Conservation (phyloP, 2,329 filamentous ascomycete genomes). For the Sporothrix variecibatus region DNA sequence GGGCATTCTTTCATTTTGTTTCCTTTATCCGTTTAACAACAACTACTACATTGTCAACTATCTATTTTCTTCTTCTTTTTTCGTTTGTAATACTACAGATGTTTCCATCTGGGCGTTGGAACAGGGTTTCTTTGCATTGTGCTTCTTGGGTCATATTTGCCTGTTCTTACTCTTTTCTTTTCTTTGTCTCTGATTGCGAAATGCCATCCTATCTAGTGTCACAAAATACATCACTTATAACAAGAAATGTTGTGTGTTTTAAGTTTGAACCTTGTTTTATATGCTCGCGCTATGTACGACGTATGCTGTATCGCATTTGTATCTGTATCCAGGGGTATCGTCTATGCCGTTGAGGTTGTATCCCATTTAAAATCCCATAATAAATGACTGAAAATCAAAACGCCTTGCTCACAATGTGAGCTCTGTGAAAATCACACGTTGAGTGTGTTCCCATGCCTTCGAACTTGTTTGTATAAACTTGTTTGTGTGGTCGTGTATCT, state of each 20-base stretch:
- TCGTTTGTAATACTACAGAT: constrained; percentile 22
- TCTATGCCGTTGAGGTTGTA: constrained; percentile 23
- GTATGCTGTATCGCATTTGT: not conserved
- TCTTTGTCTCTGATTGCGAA: not conserved
- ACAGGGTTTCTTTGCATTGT: constrained; percentile 22
- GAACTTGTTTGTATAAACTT: not conserved
- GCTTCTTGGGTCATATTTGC: not conserved
- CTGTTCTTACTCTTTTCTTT: not conserved
- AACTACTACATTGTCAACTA: not conserved
- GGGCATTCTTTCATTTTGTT: not conserved
- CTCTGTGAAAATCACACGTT: constrained; percentile 21
- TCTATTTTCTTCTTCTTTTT: not conserved
- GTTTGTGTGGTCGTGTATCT: too few species aligned
- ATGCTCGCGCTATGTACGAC: too few species aligned
- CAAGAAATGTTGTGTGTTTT: not conserved
- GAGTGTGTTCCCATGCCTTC: constrained; percentile 23
- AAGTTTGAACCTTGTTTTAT: too few species aligned
- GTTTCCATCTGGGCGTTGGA: constrained; percentile 29
- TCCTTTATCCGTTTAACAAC: not conserved
- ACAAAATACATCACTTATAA: not conserved
- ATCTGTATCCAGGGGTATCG: constrained; percentile 13
- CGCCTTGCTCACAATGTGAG: not conserved
- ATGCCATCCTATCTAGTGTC: constrained; percentile 12
- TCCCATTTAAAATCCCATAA: not conserved
- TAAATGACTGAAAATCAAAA: constrained; percentile 24